Evolutionary conservation across 2,329 filamentous ascomycete species (phyloP), one percentile per base, ranked within the genome.

Genomic region (Stachybotrys echinatus): DNA sequence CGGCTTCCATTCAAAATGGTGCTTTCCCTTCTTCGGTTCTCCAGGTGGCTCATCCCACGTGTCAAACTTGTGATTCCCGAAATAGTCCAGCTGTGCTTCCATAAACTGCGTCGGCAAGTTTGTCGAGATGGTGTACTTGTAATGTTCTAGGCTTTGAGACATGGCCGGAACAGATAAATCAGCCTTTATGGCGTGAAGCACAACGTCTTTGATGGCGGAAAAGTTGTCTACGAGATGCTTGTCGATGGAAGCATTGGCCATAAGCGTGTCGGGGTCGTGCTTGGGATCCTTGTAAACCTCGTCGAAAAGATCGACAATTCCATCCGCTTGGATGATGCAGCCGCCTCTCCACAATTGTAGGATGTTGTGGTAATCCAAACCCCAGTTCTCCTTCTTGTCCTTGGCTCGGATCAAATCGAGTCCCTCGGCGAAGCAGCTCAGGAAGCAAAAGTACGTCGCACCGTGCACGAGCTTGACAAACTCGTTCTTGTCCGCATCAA

Each of bases 51-150:
- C 23, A 12, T 46, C 17, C 44, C 44, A 46, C 7, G 23, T 34
- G 27, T 55, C 53, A 47, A 49, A 55, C 1, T 49, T 52, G 23
- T 88, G 84, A 37, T 76, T 74, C 0, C 85, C 85, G 61, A 89
- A 89, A 59, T 83, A 87, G 60, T 88, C 84, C 62, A 89, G 68
- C 68, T 89, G 77, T 0, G 84, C 84, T 65, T 88, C 84, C 68
- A 85, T 84, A 60, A 89, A 88, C 50, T 79, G 76, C 4, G 84
- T 87, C 0, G 85, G 85, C 27, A 89, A 63, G 51, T 77, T 75
- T 3, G 75, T 79, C 17, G 77, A 78, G 2, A 74, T 78, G 23
- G 74, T 74, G 48, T 84, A 84, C 65, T 89, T 88, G 57, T 84
- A 67, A 58, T 85, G 88, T 55, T 88, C 85, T 48, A 89, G 60